A percentile compares a stretch with the other conserved stretches of the same genome.
phyloP scores from a whole-genome alignment of 1,284 basidiomycete species.

The Phellopilus nigrolimitatus region DNA sequence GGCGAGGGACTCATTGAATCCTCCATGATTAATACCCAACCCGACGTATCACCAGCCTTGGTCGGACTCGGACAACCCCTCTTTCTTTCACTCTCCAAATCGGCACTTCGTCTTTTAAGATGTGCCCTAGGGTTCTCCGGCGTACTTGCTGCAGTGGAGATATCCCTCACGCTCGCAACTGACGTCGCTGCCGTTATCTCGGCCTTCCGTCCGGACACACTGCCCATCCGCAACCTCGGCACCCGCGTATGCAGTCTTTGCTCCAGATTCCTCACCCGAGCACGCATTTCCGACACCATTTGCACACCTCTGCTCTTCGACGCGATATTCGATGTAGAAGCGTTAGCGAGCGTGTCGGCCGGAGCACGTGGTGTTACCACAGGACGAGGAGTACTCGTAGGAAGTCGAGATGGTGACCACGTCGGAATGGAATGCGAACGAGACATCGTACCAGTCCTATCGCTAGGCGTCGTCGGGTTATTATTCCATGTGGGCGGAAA shows the following conservation, averaged over 20 bases:
- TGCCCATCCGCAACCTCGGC: conserved; percentile 72
- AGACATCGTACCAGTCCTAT: conserved; percentile 39
- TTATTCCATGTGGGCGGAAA: conserved; percentile 44
- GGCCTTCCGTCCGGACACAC: conserved; percentile 49
- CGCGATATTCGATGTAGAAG: conserved; percentile 32
- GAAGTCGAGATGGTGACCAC: conserved; percentile 29
- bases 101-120: conserved; percentile 29
- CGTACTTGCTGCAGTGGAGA: conserved; percentile 7
- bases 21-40: conserved; percentile 82
- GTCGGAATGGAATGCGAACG: conserved; percentile 57
- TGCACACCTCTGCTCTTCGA: conserved; percentile 76
- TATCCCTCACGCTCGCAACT: background rate
- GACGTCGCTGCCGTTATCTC: conserved; percentile 30
- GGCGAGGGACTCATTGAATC: conserved; percentile 61
- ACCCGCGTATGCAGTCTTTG: conserved; percentile 82
- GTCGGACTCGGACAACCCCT: background rate
- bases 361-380: conserved; percentile 11
- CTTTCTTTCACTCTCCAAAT: conserved; percentile 29
- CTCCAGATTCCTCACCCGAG: conserved; percentile 71
- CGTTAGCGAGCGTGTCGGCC: conserved; percentile 3
- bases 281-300: conserved; percentile 86
- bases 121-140: conserved; percentile 20
- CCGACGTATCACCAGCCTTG: conserved; percentile 51
- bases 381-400: conserved; percentile 19
- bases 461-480: conserved; percentile 34